Evolutionary conservation across 306 rosid species (phyloP).

Genomic region (Herpetospermum pedunculosum): DNA sequence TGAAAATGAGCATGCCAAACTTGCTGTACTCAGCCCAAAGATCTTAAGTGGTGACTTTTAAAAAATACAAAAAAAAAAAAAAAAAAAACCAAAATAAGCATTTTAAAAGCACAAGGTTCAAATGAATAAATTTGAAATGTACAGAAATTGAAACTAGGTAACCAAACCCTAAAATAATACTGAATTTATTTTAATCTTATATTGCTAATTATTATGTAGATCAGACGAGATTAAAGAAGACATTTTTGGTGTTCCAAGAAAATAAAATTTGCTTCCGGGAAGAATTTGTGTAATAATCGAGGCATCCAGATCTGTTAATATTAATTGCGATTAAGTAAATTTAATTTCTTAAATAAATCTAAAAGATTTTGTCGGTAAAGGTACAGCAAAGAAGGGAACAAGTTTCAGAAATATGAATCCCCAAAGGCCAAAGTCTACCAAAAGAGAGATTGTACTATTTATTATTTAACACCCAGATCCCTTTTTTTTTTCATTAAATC

Average conservation of each 20-base stretch:
- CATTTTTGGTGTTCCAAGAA: not conserved
- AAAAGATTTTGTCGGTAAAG: constrained; percentile 1
- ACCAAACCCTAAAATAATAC: not conserved
- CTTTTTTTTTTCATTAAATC: not conserved
- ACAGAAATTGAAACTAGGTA: too few relatives aligned
- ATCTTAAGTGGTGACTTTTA: too few relatives aligned
- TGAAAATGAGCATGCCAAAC: too few relatives aligned
- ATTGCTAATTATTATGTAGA: not conserved
- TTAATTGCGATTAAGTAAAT: not conserved
- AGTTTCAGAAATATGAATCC: not conserved
- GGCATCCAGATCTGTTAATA: not conserved
- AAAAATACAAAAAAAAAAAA: too few relatives aligned
- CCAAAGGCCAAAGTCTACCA: not conserved
- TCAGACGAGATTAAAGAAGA: not conserved
- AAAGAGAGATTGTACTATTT: not conserved
- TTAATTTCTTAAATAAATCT: not conserved
- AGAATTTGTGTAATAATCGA: constrained; percentile 1
- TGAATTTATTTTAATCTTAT: not conserved
- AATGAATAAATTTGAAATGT: too few relatives aligned
- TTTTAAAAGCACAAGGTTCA: too few relatives aligned
- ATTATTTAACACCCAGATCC: not conserved
- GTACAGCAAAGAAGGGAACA: not conserved
- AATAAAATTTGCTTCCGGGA: not conserved
- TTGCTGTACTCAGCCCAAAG: too few relatives aligned
- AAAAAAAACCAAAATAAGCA: too few relatives aligned